Conservation (phyloP, 805 yeast species). For the Nakazawaea holstii region DNA sequence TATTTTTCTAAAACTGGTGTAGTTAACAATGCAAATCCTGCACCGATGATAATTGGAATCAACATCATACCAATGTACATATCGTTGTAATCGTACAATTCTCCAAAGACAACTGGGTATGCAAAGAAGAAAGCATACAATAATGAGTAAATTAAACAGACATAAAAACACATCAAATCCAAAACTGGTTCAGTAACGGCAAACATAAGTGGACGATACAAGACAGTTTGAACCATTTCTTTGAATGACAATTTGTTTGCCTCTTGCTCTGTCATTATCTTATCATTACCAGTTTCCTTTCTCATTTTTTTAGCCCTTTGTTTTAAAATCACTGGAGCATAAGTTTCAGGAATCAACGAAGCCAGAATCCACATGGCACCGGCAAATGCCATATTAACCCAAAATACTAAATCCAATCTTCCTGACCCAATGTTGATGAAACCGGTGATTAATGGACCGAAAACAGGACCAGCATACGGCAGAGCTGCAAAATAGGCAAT, state of each 20-base stretch:
- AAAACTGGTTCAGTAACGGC: conserved; percentile 79
- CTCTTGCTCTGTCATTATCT: conserved; percentile 91
- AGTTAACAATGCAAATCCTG: conserved; percentile 62
- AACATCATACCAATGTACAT: conserved; percentile 81
- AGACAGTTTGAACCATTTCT: conserved; percentile 68
- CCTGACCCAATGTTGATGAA: conserved; percentile 72
- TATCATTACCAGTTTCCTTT: conserved; percentile 74
- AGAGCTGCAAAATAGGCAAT: conserved; percentile 89
- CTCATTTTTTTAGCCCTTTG: conserved; percentile 60
- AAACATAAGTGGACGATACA: conserved; percentile 76
- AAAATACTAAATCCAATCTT: conserved; percentile 64
- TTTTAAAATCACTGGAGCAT: conserved; percentile 75
- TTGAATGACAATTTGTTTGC: conserved; percentile 65
- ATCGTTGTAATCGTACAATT: conserved; percentile 72
- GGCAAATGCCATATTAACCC: conserved; percentile 92
- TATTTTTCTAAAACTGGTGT: conserved; percentile 68
- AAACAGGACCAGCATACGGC: conserved; percentile 89
- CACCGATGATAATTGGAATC: conserved; percentile 88
- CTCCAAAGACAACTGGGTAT: conserved; percentile 81
- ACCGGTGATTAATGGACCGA: conserved; percentile 86
- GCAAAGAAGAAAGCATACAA: conserved; percentile 94
- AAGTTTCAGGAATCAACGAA: conserved; percentile 79
- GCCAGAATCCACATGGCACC: conserved; percentile 75
- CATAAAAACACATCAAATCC: conserved; percentile 78
- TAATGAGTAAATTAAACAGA: conserved; percentile 85